These are phyloP conservation scores for Syzygium grande DNA, from an alignment of 345 rosid species.

Conservation along the genomic window DNA sequence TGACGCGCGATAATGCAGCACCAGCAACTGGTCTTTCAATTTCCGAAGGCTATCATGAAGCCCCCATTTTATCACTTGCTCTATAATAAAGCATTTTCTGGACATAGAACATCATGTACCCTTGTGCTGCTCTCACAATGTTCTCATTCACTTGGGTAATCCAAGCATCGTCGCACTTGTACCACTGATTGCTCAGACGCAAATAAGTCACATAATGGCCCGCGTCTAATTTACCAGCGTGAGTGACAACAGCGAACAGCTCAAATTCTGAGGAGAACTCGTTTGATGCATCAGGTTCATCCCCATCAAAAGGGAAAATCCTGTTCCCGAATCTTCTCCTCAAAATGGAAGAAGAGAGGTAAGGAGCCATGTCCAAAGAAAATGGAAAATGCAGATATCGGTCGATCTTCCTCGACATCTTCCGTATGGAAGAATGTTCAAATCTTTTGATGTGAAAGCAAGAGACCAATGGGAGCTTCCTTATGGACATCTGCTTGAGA, in stretches of 20 bases:
- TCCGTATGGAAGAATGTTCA: slow-evolving; percentile 59
- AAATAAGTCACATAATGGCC: slow-evolving; percentile 86
- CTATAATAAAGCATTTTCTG: slow-evolving; percentile 51
- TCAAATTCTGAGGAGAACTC: slow-evolving; percentile 50
- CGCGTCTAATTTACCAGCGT: slow-evolving; percentile 70
- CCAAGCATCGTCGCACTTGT: slow-evolving; percentile 96
- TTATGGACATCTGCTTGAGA: slow-evolving; percentile 81
- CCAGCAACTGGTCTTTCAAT: not conserved
- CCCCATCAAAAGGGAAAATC: slow-evolving; percentile 54
- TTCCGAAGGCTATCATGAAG: not conserved
- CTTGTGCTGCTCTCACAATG: slow-evolving; percentile 77
- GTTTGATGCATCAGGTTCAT: slow-evolving; percentile 44
- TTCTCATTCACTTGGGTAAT: slow-evolving; percentile 80
- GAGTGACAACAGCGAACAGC: slow-evolving; percentile 77
- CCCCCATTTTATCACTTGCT: slow-evolving; percentile 12
- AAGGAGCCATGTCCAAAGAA: slow-evolving; percentile 73
- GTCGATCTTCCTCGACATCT: slow-evolving; percentile 67
- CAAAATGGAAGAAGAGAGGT: slow-evolving; percentile 67
- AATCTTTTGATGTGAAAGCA: slow-evolving; percentile 90
- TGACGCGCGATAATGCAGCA: not conserved
- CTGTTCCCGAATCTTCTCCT: slow-evolving; percentile 71
- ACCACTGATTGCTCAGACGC: slow-evolving; percentile 73
- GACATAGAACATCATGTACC: slow-evolving; percentile 91
- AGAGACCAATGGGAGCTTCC: slow-evolving; percentile 75
- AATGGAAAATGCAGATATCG: slow-evolving; percentile 83